These are phyloP conservation scores for Craterostigma plantagineum DNA, from an alignment of 257 asterid species.

Conservation along the genomic window DNA sequence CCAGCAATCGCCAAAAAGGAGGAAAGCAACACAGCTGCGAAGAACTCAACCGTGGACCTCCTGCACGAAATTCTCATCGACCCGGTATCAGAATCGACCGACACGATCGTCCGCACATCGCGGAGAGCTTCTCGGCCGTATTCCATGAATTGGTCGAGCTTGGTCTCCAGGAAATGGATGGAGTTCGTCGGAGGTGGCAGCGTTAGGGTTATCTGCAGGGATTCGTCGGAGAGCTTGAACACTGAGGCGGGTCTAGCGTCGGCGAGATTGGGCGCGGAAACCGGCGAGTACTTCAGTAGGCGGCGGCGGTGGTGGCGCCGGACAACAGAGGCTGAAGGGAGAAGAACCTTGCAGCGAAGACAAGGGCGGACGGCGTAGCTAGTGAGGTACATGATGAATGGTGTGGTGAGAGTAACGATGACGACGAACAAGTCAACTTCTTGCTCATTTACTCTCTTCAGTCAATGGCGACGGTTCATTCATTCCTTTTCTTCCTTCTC, in stretches of 20 bases:
- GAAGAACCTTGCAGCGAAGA: slow-evolving; percentile 8
- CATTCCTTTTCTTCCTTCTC: no score
- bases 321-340: slow-evolving; percentile 18
- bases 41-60: slow-evolving; percentile 55
- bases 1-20: slow-evolving; percentile 24
- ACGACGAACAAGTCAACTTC: slow-evolving; percentile 2
- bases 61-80: slow-evolving; percentile 47
- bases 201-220: slow-evolving; percentile 40
- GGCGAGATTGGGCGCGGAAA: slow-evolving; percentile 7
- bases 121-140: slow-evolving; percentile 38
- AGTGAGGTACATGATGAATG: slow-evolving; percentile 20
- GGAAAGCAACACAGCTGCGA: slow-evolving; percentile 22
- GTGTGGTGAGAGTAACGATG: slow-evolving; percentile 15
- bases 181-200: slow-evolving; percentile 26
- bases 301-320: slow-evolving; percentile 73
- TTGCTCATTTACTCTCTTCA: slow-evolving; percentile 11
- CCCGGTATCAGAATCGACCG: slow-evolving; percentile 22
- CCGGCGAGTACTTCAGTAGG: slow-evolving; percentile 34
- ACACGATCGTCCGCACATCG: slow-evolving; percentile 40
- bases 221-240: slow-evolving; percentile 39
- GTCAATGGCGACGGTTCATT: no score
- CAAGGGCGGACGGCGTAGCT: slow-evolving; percentile 14
- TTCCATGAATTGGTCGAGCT: slow-evolving; percentile 22
- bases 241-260: slow-evolving; percentile 11
- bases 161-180: slow-evolving; percentile 25